Percentiles rank a stretch among this genome's conserved stretches.
Conservation (phyloP, 2,329 filamentous ascomycete species). For the Claviceps citrina region DNA sequence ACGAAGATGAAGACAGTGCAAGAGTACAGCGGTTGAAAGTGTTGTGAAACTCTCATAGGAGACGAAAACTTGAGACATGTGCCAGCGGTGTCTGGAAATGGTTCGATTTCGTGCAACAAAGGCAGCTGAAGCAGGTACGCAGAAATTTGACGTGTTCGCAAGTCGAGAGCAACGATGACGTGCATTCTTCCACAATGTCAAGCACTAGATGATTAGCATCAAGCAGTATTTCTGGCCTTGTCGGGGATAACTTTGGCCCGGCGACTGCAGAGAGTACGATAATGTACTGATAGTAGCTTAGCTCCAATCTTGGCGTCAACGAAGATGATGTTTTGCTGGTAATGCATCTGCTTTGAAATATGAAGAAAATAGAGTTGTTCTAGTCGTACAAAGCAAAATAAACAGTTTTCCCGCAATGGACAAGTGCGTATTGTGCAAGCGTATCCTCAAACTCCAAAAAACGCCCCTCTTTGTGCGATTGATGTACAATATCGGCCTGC, state of each 20-base stretch:
- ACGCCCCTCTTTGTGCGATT: constrained; percentile 12
- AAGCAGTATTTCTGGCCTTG: background rate
- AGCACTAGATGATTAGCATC: background rate
- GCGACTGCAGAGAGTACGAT: no score
- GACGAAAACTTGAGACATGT: background rate
- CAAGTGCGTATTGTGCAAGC: constrained; percentile 1
- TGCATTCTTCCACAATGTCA: background rate
- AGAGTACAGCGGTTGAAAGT: background rate
- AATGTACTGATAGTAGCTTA: constrained; percentile 2
- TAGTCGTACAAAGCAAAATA: constrained; percentile 2
- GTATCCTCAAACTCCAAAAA: constrained; percentile 17
- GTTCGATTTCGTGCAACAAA: background rate
- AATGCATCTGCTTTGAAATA: background rate
- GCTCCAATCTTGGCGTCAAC: background rate
- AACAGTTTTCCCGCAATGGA: background rate
- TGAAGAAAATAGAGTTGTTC: background rate
- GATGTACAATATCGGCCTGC: constrained; percentile 12
- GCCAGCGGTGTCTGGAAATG: background rate
- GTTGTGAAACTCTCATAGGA: background rate
- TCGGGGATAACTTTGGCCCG: background rate
- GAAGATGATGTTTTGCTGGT: background rate
- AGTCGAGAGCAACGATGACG: background rate
- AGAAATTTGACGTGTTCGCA: background rate
- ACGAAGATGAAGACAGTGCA: background rate
- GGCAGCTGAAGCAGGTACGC: background rate